Base-by-base conservation (phyloP, 176 grass and related monocot species). In the Calamus simplicifolius region DNA sequence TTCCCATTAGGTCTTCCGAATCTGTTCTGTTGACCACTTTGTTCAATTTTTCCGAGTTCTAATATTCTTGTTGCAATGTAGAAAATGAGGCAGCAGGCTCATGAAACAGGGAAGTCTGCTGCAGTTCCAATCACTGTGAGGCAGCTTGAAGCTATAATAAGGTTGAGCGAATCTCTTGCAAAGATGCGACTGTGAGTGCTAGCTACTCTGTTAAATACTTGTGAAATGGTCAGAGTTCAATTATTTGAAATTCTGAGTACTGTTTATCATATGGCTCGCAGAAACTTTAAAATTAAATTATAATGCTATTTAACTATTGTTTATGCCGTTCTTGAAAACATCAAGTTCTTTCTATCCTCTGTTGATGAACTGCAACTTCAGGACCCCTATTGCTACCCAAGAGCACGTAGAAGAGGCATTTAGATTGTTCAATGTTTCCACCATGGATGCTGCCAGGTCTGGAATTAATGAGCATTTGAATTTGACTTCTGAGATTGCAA, bases 381-480 rank as follows among this genome's bases (percentile, higher is more conserved):
- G 93, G 81, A 79, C 84, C 59, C 74, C 66, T 65, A 87, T 98
- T 75, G 87, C 93, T 49, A 98, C 93, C 43, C 75, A 89, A 75
- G 87, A 89, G 73, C 93, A 98, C 64, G 77, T 98, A 4, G 87
- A 98, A 76, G 93, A 98, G 79, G 87, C 87, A 52, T 98, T 92
- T 69, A 92, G 87, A 61, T 61, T 98, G 59, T 98, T 98, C 29
- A 88, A 88, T 15, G 87, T 92, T 27, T 98, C 87, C 15, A 98
- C 93, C 0, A 78, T 98, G 16, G 93, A 98, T 52, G 93, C 87
- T 0, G 93, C 87, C 68, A 80, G 87, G 48, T 98, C 93, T 66
- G 93, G 93, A 74, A 98, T 98, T 55, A 98, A 98, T 3, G 93
- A 98, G 67, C 93, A 98, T 66, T 43, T 98, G 49, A 98, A 98